These are phyloP conservation scores for Metschnikowia santaceciliae DNA, from an alignment of 805 yeast genomes.

Conservation along the genomic window DNA sequence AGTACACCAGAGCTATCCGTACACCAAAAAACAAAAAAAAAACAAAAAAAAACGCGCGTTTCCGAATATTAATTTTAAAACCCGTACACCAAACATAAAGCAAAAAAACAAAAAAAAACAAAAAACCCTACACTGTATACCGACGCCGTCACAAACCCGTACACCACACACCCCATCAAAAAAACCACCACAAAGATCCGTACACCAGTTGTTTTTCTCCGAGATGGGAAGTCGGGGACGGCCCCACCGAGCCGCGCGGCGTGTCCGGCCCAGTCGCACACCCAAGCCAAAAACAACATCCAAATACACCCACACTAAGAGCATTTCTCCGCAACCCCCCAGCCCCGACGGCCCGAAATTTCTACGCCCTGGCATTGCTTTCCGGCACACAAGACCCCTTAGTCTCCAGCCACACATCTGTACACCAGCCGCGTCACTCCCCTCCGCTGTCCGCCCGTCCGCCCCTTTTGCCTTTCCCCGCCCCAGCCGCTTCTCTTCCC, in stretches of 20 bases:
- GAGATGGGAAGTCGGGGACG: background rate
- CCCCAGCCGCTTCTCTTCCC: background rate
- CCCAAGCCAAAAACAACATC: slow-evolving; percentile 1
- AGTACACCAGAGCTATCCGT: too few relatives aligned
- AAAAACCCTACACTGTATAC: too few relatives aligned
- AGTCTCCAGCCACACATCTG: background rate
- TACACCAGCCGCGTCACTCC: background rate
- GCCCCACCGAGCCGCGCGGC: slow-evolving; percentile 2
- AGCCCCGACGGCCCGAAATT: background rate
- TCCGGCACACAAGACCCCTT: background rate
- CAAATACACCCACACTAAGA: background rate
- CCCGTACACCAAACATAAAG: too few relatives aligned
- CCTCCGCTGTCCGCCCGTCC: background rate
- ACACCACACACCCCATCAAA: too few relatives aligned
- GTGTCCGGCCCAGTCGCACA: slow-evolving; percentile 4
- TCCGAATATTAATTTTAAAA: too few relatives aligned
- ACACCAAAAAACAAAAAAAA: too few relatives aligned
- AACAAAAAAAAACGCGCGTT: too few relatives aligned
- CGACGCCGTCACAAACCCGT: too few relatives aligned
- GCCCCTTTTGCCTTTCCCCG: background rate
- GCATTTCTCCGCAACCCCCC: slow-evolving; percentile 3
- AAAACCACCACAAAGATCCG: too few relatives aligned
- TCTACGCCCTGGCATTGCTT: background rate
- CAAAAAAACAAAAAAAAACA: too few relatives aligned
- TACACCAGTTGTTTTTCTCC: background rate